phyloP scores from a whole-genome alignment of 2,329 filamentous ascomycete genomes.

The Fusarium sp. region DNA sequence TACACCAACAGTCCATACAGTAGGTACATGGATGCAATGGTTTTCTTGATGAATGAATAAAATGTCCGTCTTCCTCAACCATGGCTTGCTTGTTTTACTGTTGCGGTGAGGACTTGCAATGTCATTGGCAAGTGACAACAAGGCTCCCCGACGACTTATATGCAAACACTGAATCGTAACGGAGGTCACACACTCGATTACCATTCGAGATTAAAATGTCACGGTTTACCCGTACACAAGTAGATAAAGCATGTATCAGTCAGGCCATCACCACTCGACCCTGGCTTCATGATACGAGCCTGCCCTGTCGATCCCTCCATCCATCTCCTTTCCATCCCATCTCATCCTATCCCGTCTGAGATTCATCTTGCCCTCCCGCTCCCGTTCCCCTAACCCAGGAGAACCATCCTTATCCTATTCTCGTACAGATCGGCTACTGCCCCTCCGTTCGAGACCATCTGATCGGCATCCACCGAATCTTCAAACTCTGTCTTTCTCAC shows the following conservation, averaged over 20 bases:
- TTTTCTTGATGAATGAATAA: not conserved
- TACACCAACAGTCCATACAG: not conserved
- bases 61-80: not conserved
- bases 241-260: not conserved
- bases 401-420: slow-evolving; percentile 11
- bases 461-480: slow-evolving; percentile 28
- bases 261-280: slow-evolving; percentile 5
- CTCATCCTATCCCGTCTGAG: slow-evolving; percentile 15
- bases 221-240: not conserved
- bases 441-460: slow-evolving; percentile 33
- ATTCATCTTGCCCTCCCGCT: slow-evolving; percentile 10
- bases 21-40: not conserved
- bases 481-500: slow-evolving; percentile 10
- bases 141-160: slow-evolving; percentile 5
- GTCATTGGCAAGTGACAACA: slow-evolving; percentile 4
- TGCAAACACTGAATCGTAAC: not conserved
- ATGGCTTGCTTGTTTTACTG: not conserved
- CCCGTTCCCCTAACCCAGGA: slow-evolving; percentile 26
- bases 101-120: slow-evolving; percentile 4
- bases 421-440: slow-evolving; percentile 15
- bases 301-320: slow-evolving; percentile 38
- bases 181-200: not conserved
- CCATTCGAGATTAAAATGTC: not conserved
- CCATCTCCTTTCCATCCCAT: slow-evolving; percentile 2
- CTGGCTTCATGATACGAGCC: slow-evolving; percentile 4